Base-by-base conservation (phyloP, 2,329 filamentous ascomycete species). In the Colletotrichum lentis region DNA sequence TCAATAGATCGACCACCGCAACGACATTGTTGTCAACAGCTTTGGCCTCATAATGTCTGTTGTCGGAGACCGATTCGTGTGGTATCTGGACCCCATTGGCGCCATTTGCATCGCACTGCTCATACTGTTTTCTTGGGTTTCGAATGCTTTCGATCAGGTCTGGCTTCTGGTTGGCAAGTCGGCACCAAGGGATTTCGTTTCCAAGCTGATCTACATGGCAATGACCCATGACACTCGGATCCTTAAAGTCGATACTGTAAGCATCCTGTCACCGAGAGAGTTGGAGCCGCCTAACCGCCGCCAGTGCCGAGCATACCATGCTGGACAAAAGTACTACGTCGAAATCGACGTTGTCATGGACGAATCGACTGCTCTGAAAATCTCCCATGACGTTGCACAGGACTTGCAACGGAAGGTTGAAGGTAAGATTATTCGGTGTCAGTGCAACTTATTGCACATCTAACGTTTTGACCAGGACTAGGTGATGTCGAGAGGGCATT, bases 301-400 rank as follows among this genome's bases (percentile, higher is more conserved):
- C 24, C 54, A 80, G 77, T 86, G 84, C 75, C 83, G 84, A 62
- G 87, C 86, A 5, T 89, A 89, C 73, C 86, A 89, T 72, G 85
- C 86, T 0, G 87, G 87, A 0, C 85, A 88, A 70, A 82, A 84
- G 46, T 86, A 88, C 71, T 89, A 88, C 71, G 87, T 88, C 20
- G 87, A 89, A 71, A 83, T 89, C 5, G 87, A 89, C 72, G 82
- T 89, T 59, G 82, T 89, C 58, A 86, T 89, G 80, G 83, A 87
- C 72, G 84, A 84, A 69, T 77, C 81, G 4, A 80, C 83, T 2
- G 85, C 84, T 7, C 78, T 89, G 31, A 84, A 82, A 67, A 78
- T 88, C 59, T 86, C 86, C 2, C 87, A 89, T 71, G 86, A 89
- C 70, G 84, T 89, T 31, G 84, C 84, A 24, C 86, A 89, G 74